Evolutionary conservation across 257 asterid species (phyloP), one percentile per base, ranked within the genome.

Genomic region (Echites panduratus): DNA sequence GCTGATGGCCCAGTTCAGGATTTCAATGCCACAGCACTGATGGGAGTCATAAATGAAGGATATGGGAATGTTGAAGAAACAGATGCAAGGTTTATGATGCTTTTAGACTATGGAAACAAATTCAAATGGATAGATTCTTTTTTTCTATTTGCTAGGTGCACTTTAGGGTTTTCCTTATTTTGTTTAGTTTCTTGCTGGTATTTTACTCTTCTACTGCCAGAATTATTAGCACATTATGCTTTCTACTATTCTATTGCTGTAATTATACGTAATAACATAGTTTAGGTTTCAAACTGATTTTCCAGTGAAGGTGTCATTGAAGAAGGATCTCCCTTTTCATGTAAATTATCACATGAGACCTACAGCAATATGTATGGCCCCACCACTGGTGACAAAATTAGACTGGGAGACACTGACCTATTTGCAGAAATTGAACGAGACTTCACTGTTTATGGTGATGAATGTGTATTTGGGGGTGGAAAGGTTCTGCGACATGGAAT

Each of bases 381-480:
- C 73, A 88, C 96, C 71, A 80, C 82, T 70, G 97, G 98, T 68
- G 97, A 91, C 85, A 91, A 85, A 84, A 80, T 94, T 73, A 89
- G 97, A 74, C 91, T 94, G 22, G 99, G 96, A 70, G 99, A 94
- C 84, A 91, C 97, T 11, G 92, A 87, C 74, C 83, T 91, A 77
- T 62, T 94, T 71, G 99, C 97, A 76, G 97, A 91, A 83, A 84
- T 94, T 44, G 97, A 91, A 80, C 86, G 80, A 53, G 97, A 94
- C 84, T 88, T 40, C 81, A 67, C 90, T 73, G 78, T 79, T 71
- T 89, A 88, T 70, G 99, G 97, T 27, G 99, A 94, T 77, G 99
- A 94, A 80, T 88, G 97, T 80, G 90, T 94, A 70, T 94, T 94
- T 79, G 99, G 99, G 45, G 99, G 99, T 77, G 97, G 99, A 79